Conservation (phyloP, 2,329 filamentous ascomycete species). For the Trichoderma gracile region DNA sequence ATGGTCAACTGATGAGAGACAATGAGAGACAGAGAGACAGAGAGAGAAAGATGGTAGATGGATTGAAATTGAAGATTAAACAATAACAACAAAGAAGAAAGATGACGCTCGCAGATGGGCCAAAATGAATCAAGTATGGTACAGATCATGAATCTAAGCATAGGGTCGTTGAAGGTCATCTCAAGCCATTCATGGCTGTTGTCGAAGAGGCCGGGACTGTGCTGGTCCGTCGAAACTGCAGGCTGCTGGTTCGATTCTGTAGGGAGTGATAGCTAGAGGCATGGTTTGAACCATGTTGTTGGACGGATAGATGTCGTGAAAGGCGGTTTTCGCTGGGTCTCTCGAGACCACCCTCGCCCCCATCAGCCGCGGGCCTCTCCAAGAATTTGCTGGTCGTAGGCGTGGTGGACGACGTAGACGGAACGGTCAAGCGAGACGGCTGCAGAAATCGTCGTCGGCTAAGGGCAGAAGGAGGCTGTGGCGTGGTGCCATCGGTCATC, state of each 20-base stretch:
- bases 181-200: slow-evolving; percentile 46
- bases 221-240: slow-evolving; percentile 46
- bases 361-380: slow-evolving; percentile 47
- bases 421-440: slow-evolving; percentile 47
- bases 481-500: slow-evolving; percentile 38
- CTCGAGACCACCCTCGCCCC: slow-evolving; percentile 44
- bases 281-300: slow-evolving; percentile 38
- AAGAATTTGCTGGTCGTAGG: slow-evolving; percentile 50
- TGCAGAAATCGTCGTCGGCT: slow-evolving; percentile 56
- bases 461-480: slow-evolving; percentile 48
- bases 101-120: slow-evolving; percentile 35
- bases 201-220: slow-evolving; percentile 41
- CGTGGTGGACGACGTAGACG: slow-evolving; percentile 40
- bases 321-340: slow-evolving; percentile 33
- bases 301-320: slow-evolving; percentile 47
- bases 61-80: slow-evolving; percentile 26
- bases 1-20: neutral
- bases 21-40: slow-evolving; percentile 27
- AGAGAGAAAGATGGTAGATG: slow-evolving; percentile 25
- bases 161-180: slow-evolving; percentile 40
- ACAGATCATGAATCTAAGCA: slow-evolving; percentile 24
- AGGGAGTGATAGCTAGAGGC: slow-evolving; percentile 34
- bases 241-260: slow-evolving; percentile 49
- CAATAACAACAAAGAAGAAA: slow-evolving; percentile 33
- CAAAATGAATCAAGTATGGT: slow-evolving; percentile 33